Percentiles rank a stretch among this genome's conserved stretches.
These are phyloP conservation scores for Aspergillus aculeatus DNA, from an alignment of 2,329 filamentous ascomycete species.

Conservation along the genomic window DNA sequence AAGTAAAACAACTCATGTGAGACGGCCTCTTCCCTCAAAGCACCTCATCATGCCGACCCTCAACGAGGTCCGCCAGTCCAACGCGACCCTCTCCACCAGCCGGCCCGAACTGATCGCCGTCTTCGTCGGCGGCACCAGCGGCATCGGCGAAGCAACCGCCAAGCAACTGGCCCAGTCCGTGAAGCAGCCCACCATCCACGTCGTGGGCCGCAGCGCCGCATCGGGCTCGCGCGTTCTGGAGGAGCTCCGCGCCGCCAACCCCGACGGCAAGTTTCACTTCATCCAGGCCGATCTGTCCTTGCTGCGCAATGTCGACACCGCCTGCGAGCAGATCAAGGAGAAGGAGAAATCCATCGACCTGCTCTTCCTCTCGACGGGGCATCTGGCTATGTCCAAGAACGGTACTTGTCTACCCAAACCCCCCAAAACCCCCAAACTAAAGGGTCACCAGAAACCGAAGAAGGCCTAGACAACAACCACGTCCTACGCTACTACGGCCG, in stretches of 20 bases:
- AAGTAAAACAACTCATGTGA: no score
- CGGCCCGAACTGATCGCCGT: constrained; percentile 47
- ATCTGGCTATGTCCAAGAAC: constrained; percentile 32
- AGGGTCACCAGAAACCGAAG: constrained; percentile 50
- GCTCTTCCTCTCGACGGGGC: constrained; percentile 54
- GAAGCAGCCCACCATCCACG: constrained; percentile 45
- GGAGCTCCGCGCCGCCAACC: constrained; percentile 47
- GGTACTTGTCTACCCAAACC: neutral
- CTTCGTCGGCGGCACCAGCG: constrained; percentile 53
- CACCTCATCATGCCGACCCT: constrained; percentile 9
- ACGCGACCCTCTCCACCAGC: constrained; percentile 23
- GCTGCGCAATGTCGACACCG: constrained; percentile 50
- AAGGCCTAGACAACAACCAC: constrained; percentile 56
- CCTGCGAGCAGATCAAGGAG: constrained; percentile 51
- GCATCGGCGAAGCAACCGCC: constrained; percentile 51
- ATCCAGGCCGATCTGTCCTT: constrained; percentile 37
- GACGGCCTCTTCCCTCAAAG: neutral
- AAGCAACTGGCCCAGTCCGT: constrained; percentile 46
- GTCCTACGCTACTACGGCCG: constrained; percentile 59
- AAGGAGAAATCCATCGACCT: constrained; percentile 56
- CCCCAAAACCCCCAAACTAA: neutral
- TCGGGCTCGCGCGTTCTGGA: constrained; percentile 38
- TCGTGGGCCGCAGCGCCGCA: constrained; percentile 48
- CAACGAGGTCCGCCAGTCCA: constrained; percentile 14
- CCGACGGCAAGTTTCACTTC: constrained; percentile 23